Conservation (phyloP, 2,329 filamentous ascomycete species). For the Cladosporium colombiae region DNA sequence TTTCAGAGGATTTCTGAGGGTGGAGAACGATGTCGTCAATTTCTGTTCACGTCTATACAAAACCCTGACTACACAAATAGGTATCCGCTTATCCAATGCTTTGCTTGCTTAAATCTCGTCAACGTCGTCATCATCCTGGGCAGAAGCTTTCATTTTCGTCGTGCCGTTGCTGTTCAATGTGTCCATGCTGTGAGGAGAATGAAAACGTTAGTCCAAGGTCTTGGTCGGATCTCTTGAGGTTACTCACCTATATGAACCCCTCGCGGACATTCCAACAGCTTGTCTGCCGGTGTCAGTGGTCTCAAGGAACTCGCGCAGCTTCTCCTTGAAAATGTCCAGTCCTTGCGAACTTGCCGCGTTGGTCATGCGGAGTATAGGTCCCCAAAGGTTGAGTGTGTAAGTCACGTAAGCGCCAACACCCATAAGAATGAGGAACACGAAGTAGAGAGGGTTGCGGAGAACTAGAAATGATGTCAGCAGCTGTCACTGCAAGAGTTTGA, state of each 20-base stretch:
- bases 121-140: constrained; percentile 38
- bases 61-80: constrained; percentile 16
- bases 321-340: constrained; percentile 86
- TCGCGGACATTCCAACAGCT: constrained; percentile 69
- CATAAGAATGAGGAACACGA: constrained; percentile 79
- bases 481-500: background rate
- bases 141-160: constrained; percentile 35
- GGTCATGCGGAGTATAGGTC: constrained; percentile 92
- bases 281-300: constrained; percentile 81
- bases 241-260: constrained; percentile 47
- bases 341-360: constrained; percentile 87
- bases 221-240: too few relatives aligned
- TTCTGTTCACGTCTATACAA: constrained; percentile 12
- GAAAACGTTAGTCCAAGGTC: too few relatives aligned
- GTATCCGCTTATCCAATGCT: constrained; percentile 14
- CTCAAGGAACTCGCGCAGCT: constrained; percentile 85
- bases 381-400: constrained; percentile 91
- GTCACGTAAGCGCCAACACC: constrained; percentile 81
- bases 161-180: constrained; percentile 46
- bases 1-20: too few relatives aligned
- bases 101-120: constrained; percentile 35
- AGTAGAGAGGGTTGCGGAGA: constrained; percentile 88
- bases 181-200: constrained; percentile 43
- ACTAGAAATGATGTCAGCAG: constrained; percentile 55
- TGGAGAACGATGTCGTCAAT: constrained; percentile 6